Percentiles rank a stretch among this genome's conserved stretches.
phyloP scores from a whole-genome alignment of 2,329 filamentous ascomycete genomes.

The Cercospora berteroae region DNA sequence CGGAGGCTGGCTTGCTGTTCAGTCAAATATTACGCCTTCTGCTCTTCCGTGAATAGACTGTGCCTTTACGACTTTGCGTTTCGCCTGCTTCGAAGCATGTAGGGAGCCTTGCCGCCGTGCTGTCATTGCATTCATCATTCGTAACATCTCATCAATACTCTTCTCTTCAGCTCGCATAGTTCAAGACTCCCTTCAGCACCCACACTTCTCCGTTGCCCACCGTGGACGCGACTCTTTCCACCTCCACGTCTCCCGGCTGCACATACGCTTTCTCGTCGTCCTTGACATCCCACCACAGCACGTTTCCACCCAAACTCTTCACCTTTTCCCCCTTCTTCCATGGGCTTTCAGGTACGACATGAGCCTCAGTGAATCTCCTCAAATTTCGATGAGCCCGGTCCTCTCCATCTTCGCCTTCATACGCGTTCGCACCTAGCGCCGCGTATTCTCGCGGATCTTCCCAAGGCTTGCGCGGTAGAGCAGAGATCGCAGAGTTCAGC shows the following conservation, averaged over 20 bases:
- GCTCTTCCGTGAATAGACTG: no score
- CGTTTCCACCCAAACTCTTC: constrained; percentile 65
- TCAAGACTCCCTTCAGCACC: constrained; percentile 64
- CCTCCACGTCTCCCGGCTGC: constrained; percentile 76
- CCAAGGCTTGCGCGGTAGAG: constrained; percentile 82
- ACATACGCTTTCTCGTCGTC: constrained; percentile 64
- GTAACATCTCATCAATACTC: neutral
- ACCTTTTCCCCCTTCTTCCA: constrained; percentile 69
- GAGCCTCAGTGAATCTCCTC: constrained; percentile 77
- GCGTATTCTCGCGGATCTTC: constrained; percentile 72
- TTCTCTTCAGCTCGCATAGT: constrained; percentile 41
- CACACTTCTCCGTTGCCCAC: constrained; percentile 89
- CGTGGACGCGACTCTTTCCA: constrained; percentile 68
- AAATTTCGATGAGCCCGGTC: constrained; percentile 76
- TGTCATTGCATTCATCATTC: neutral
- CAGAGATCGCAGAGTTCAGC: constrained; percentile 75
- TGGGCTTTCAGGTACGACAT: constrained; percentile 72
- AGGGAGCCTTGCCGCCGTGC: neutral
- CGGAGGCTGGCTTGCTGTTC: neutral
- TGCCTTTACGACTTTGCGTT: neutral
- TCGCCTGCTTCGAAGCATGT: neutral
- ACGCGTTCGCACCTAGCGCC: constrained; percentile 65
- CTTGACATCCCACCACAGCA: constrained; percentile 78
- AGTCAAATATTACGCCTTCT: neutral
- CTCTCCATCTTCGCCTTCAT: constrained; percentile 71